Conservation (phyloP, 352 stramenopile genomes). For the Hyaloperonospora brassicae region DNA sequence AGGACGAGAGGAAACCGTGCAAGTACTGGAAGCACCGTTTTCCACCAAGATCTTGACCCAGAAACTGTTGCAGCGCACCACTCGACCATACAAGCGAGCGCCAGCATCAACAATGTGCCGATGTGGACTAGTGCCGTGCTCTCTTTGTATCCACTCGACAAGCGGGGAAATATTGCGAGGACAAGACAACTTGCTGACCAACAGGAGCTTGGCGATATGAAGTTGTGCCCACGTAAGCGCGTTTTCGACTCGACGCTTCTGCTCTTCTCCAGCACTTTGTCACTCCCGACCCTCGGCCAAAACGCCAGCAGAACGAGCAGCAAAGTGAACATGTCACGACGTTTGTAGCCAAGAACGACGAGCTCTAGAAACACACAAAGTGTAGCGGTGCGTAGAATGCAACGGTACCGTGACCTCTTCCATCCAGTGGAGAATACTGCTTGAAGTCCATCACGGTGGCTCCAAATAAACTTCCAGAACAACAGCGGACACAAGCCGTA, state of each 20-base stretch:
- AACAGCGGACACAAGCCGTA: constrained; percentile 60
- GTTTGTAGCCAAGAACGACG: constrained; percentile 46
- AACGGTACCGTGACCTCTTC: constrained; percentile 2
- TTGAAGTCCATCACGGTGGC: constrained; percentile 23
- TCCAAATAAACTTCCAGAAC: constrained; percentile 60
- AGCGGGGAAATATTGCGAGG: constrained; percentile 58
- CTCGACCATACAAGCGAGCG: constrained; percentile 2
- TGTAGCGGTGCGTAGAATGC: constrained; percentile 17
- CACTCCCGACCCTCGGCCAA: constrained; percentile 22
- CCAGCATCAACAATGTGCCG: constrained; percentile 23
- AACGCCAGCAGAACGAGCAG: constrained; percentile 46
- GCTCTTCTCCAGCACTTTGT: constrained; percentile 3
- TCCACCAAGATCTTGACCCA: constrained; percentile 6
- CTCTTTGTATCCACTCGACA: constrained; percentile 54
- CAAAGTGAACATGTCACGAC: constrained; percentile 43
- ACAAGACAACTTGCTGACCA: constrained; percentile 46
- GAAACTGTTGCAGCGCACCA: constrained; percentile 5
- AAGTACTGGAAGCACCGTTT: constrained; percentile 6
- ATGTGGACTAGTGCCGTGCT: constrained; percentile 39
- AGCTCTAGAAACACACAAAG: constrained; percentile 41
- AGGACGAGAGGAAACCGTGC: constrained; percentile 15
- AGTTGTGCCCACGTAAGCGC: constrained; percentile 2
- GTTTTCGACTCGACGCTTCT: constrained; percentile 1
- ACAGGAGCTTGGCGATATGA: constrained; percentile 10
- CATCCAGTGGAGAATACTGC: constrained; percentile 2